Evolutionary conservation across 352 stramenopile genomes (phyloP).

Genomic region (Globisporangium nagaii): DNA sequence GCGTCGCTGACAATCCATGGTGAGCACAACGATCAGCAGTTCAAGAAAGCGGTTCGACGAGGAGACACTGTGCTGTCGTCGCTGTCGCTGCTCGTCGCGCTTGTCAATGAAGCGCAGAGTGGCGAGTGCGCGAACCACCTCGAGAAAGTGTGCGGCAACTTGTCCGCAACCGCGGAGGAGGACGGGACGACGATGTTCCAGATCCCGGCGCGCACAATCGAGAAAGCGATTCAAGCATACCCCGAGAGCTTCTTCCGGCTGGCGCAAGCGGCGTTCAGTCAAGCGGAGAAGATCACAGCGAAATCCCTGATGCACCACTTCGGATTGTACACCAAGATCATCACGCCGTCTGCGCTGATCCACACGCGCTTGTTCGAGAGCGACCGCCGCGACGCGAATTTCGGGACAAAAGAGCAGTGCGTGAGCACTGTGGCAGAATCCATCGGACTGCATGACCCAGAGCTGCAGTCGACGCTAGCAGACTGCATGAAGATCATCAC

Average conservation of each 20-base stretch:
- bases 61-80: constrained; percentile 76
- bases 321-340: constrained; percentile 43
- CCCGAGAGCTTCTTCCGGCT: constrained; percentile 73
- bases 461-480: constrained; percentile 23
- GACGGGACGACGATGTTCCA: constrained; percentile 56
- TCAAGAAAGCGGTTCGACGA: constrained; percentile 42
- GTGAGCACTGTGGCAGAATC: constrained; percentile 32
- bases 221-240: constrained; percentile 44
- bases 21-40: constrained; percentile 24
- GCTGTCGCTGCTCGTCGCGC: constrained; percentile 48
- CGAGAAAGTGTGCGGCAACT: constrained; percentile 44
- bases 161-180: constrained; percentile 48
- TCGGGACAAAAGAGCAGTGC: constrained; percentile 16
- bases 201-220: constrained; percentile 46
- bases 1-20: constrained; percentile 57
- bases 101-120: constrained; percentile 39
- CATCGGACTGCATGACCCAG: constrained; percentile 39
- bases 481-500: constrained; percentile 29
- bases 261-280: constrained; percentile 62
- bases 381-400: neutral
- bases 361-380: constrained; percentile 17
- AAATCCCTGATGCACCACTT: constrained; percentile 83
- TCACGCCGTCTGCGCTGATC: constrained; percentile 28
- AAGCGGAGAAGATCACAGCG: constrained; percentile 79
- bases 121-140: constrained; percentile 16